Evolutionary conservation across 2,329 filamentous ascomycete species (phyloP).

Genomic region (Fusarium sp.): DNA sequence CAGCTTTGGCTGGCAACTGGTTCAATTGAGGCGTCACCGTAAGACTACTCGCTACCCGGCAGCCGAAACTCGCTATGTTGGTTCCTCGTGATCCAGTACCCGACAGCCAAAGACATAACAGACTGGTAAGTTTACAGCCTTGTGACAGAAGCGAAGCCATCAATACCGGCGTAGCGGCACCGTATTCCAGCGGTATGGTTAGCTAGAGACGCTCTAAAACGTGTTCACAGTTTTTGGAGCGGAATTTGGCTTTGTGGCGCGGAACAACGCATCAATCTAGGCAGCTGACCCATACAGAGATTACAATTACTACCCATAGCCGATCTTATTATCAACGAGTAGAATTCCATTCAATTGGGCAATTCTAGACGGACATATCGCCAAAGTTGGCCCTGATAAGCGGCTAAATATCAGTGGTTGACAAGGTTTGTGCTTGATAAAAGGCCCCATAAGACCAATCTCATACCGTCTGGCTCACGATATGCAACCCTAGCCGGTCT

Average conservation of each 20-base stretch:
- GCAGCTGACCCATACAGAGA: too few species aligned
- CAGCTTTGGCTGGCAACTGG: accelerated
- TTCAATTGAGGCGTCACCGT: too few species aligned
- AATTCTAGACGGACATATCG: background rate
- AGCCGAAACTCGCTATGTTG: background rate
- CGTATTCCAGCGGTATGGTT: background rate
- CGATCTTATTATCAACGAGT: background rate
- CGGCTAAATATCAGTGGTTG: background rate
- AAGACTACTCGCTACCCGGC: background rate
- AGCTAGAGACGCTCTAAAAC: background rate
- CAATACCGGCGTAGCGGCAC: too few species aligned
- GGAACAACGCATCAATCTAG: background rate
- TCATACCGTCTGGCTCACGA: background rate
- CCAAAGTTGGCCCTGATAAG: background rate
- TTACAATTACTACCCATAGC: background rate
- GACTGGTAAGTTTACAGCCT: background rate
- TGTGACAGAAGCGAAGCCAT: background rate
- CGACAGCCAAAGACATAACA: background rate
- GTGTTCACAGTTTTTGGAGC: background rate
- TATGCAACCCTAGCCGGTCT: background rate
- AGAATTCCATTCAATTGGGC: background rate
- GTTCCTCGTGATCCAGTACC: too few species aligned
- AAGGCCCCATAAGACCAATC: background rate
- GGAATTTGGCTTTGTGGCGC: background rate
- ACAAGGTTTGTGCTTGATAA: background rate